Evolutionary conservation across 768 basidiomycete species (phyloP), one percentile per base, ranked within the genome.

Genomic region (Lentinula boryana): DNA sequence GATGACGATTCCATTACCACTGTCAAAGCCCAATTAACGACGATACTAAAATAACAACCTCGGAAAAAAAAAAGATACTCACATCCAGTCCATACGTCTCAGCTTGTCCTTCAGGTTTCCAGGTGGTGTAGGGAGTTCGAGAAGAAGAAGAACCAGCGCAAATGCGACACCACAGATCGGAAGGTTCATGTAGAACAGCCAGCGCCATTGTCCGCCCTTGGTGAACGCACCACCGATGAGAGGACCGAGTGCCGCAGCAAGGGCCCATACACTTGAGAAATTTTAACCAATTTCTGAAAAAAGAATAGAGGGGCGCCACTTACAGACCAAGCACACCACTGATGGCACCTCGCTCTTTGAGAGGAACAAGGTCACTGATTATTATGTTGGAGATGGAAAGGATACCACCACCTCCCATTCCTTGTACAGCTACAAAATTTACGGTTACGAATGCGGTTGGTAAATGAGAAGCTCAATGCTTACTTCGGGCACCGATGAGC

Each of bases 111-210:
- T 54, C 27, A 68, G 63, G 10, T 64, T 67, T n/a, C 71, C 77
- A 2, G 66, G 44, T 1, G 79, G 75, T 13, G 67, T 69, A 16
- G 70, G 73, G 15, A 79, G 64, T 23, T 68, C 66, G 35, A 78
- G 64, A 60, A 70, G 72, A 35, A 72, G 41, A 3, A 71, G 46
- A 32, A 75, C 63, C 2, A 76, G 13, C 5, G 56, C 65, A 0
- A 65, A 70, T 2, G 68, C 65, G 6, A 77, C 23, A 13, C 65
- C 62, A 7, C 70, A 70, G 43, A 76, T 66, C 8, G 76, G 76
- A 18, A 78, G 60, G 56, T 79, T 80, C 60, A 79, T 68, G 65
- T 75, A 78, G 65, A 78, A 77, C 18, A 77, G 60, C 77, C 77
- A 78, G 16, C 77, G 67, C 77, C 76, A 78, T 21, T 68, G 64